phyloP scores from a whole-genome alignment of 805 yeast species.

The Cyberlindnera euphorbiiphila region DNA sequence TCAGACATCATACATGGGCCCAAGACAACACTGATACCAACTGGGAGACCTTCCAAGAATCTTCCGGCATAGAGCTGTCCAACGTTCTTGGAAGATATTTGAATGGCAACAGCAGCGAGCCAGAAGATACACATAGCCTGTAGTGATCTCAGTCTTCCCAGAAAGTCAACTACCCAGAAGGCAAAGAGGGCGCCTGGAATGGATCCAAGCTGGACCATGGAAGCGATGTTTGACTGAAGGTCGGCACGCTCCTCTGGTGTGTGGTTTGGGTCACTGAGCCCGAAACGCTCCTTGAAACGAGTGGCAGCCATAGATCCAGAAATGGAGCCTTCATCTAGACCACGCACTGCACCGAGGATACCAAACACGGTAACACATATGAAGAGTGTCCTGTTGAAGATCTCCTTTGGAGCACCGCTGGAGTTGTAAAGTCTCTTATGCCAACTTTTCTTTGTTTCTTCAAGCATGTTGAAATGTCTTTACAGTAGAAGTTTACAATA shows the following conservation, averaged over 20 bases:
- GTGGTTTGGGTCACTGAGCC: conserved; percentile 38
- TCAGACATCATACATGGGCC: conserved; percentile 54
- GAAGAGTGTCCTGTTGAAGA: conserved; percentile 43
- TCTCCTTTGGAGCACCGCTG: conserved; percentile 35
- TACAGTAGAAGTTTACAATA: too few relatives aligned
- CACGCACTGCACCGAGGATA: conserved; percentile 52
- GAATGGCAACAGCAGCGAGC: conserved; percentile 44
- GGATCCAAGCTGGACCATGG: conserved; percentile 56
- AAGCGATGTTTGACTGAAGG: conserved; percentile 46
- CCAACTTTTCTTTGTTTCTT: conserved; percentile 1
- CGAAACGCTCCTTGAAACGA: conserved; percentile 40
- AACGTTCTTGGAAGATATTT: conserved; percentile 39
- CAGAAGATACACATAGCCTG: conserved; percentile 40
- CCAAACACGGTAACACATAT: conserved; percentile 47
- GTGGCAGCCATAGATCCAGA: conserved; percentile 42
- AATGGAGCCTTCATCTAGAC: conserved; percentile 52
- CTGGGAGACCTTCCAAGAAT: conserved; percentile 48
- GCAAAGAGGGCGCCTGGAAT: conserved; percentile 50
- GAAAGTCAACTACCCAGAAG: conserved; percentile 40
- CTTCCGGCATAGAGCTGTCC: conserved; percentile 56
- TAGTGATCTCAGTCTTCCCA: conserved; percentile 48
- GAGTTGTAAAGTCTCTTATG: conserved; percentile 10
- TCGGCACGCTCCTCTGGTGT: conserved; percentile 36
- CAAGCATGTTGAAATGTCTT: neutral
- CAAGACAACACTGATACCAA: conserved; percentile 52